Evolutionary conservation across 345 rosid species (phyloP).

Genomic region (Sonneratia caseolaris): DNA sequence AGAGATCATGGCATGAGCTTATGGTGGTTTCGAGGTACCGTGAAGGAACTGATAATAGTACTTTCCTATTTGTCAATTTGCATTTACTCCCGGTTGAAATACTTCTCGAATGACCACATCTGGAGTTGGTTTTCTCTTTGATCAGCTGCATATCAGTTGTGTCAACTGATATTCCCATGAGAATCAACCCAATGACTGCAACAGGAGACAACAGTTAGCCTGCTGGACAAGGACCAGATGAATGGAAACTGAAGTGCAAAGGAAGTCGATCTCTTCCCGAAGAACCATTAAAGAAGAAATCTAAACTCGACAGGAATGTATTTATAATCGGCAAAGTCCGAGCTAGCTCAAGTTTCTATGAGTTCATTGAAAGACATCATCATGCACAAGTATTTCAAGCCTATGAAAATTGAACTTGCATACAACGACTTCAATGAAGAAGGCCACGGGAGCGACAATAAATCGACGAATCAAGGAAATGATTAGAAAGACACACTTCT

Average conservation of each 20-base stretch:
- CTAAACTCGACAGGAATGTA: no score
- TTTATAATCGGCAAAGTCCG: background rate
- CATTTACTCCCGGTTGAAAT: slow-evolving; percentile 34
- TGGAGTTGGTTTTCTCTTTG: background rate
- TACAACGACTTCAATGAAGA: background rate
- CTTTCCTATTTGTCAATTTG: slow-evolving; percentile 12
- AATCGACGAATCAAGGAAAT: background rate
- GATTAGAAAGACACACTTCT: background rate
- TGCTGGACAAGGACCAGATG: background rate
- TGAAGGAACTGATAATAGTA: slow-evolving; percentile 26
- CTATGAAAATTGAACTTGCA: no score
- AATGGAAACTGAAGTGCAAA: background rate
- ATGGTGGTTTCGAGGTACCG: slow-evolving; percentile 53
- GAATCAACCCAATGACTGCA: background rate
- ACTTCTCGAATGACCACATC: slow-evolving; percentile 17
- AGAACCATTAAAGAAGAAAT: background rate
- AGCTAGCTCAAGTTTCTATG: background rate
- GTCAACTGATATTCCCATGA: background rate
- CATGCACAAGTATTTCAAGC: no score
- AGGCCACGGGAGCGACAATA: background rate
- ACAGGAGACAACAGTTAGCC: background rate
- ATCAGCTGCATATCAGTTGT: background rate
- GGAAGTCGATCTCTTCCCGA: background rate
- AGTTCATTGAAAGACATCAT: no score
- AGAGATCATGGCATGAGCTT: slow-evolving; percentile 71